Evolutionary conservation across 2,329 filamentous ascomycete species (phyloP).

Genomic region (Paraphaeosphaeria minitans): DNA sequence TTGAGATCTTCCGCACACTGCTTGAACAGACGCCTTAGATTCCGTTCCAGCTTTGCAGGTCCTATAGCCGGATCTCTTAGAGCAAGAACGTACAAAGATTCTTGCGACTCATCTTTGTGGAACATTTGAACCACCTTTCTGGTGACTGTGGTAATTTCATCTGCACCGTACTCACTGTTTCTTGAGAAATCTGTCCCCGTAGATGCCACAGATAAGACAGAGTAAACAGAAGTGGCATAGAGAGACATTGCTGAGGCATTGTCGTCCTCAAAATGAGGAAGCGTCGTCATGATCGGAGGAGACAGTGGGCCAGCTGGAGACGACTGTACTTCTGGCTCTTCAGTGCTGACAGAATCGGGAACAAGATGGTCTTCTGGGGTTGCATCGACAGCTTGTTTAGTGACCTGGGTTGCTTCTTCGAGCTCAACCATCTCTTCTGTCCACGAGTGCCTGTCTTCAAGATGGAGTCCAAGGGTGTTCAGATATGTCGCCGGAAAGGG

Average conservation of each 20-base stretch:
- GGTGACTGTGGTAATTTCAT: constrained; percentile 16
- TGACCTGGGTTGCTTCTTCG: too few species aligned
- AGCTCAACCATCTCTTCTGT: neutral
- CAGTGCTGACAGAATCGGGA: too few species aligned
- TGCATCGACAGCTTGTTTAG: too few species aligned
- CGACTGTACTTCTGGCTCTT: too few species aligned
- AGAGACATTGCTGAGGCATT: constrained; percentile 10
- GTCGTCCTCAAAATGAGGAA: neutral
- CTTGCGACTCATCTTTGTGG: constrained; percentile 7
- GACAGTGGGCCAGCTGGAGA: too few species aligned
- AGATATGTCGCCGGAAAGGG: too few species aligned
- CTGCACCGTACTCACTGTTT: constrained; percentile 12
- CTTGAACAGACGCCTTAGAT: constrained; percentile 16
- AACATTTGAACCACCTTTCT: constrained; percentile 14
- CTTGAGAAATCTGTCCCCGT: constrained; percentile 16
- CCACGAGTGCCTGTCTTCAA: neutral
- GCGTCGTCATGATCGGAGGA: too few species aligned
- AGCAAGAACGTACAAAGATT: constrained; percentile 12
- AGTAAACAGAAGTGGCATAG: constrained; percentile 16
- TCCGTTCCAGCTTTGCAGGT: constrained; percentile 9
- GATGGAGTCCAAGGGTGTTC: too few species aligned
- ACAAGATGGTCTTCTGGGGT: too few species aligned
- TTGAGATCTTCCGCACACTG: constrained; percentile 12
- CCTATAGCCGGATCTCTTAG: constrained; percentile 14
- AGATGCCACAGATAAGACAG: constrained; percentile 13